Base-by-base conservation (phyloP, 192 early-diverging fungal genomes). In the Rhizophagus clarus region DNA sequence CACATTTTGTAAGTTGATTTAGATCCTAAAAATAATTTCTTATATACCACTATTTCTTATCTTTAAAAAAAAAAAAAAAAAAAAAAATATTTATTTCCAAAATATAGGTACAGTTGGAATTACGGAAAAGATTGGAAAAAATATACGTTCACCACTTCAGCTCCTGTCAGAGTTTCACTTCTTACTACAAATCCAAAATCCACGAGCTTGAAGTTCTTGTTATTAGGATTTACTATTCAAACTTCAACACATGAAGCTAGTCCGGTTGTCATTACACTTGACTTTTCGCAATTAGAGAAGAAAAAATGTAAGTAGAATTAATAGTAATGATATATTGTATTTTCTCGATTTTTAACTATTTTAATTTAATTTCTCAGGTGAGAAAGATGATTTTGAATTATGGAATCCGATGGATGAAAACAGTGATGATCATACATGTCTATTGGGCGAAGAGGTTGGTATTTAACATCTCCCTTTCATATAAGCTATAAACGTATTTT, bases 311-410 rank as follows among this genome's bases (percentile, higher is more conserved):
- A 82, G 22, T 77, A 85, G 51, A n/a, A 76, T 73, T 2, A 83
- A 84, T 40, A 26, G 47, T 22, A 74, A 76, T n/a, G n/a, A 40
- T 47, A 22, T 22, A 77, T 4, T 63, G 79, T 29, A 40, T 79
- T n/a, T 72, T 85, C 9, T 89, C 62, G 7, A 85, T 75, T 87
- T 32, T 81, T 82, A 14, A 47, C 76, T 29, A 84, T 84, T 9
- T 76, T 88, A n/a, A 92, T 90, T 77, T 71, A 78, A 3, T 62
- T 90, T 67, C 85, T 92, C 76, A 81, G 31, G 86, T 92, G 72
- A 78, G 83, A 20, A 88, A 77, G 93, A 88, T 80, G 97, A 98
- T 82, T 99, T 97, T 91, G 96, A 98, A 79, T 81, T 88, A 75
- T 98, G 96, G 96, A 88, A 87, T n/a, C 91, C 92, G 1, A 88